These are phyloP conservation scores for Backusella psychrophila DNA, from an alignment of 192 early-diverging fungal genomes.

Conservation along the genomic window DNA sequence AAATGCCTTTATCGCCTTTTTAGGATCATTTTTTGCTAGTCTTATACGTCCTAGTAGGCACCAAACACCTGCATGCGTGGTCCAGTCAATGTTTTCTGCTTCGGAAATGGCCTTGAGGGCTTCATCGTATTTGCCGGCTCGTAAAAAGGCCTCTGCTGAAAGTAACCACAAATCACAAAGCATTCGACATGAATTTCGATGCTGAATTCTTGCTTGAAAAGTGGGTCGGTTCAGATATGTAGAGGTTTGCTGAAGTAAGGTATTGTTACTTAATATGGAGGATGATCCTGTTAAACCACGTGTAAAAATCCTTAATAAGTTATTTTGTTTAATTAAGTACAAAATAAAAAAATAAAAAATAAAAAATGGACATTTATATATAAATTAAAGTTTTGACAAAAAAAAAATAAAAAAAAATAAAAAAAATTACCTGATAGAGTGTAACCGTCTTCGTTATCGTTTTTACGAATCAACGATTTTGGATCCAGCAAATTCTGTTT, in stretches of 20 bases:
- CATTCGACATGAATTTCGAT: constrained; percentile 39
- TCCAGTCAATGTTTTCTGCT: constrained; percentile 48
- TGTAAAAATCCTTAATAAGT: constrained; percentile 5
- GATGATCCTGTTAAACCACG: constrained; percentile 13
- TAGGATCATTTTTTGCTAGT: constrained; percentile 34
- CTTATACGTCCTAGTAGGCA: constrained; percentile 47
- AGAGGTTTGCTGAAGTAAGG: constrained; percentile 32
- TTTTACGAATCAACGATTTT: background rate
- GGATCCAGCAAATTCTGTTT: background rate
- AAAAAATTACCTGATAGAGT: background rate
- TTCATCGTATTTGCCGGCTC: constrained; percentile 49
- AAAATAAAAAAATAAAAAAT: background rate
- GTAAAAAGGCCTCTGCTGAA: constrained; percentile 48
- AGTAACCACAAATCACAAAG: constrained; percentile 54
- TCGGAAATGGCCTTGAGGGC: constrained; percentile 53
- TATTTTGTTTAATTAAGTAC: constrained; percentile 3
- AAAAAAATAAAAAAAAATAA: background rate
- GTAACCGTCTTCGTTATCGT: background rate
- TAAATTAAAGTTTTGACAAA: background rate
- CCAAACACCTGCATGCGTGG: constrained; percentile 53
- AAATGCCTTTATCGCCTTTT: constrained; percentile 46
- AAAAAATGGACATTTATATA: background rate
- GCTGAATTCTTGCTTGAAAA: constrained; percentile 32
- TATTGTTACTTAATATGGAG: constrained; percentile 27
- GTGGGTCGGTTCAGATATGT: constrained; percentile 23